Evolutionary conservation across 352 stramenopile genomes (phyloP).

Genomic region (Pythium folliculosum): DNA sequence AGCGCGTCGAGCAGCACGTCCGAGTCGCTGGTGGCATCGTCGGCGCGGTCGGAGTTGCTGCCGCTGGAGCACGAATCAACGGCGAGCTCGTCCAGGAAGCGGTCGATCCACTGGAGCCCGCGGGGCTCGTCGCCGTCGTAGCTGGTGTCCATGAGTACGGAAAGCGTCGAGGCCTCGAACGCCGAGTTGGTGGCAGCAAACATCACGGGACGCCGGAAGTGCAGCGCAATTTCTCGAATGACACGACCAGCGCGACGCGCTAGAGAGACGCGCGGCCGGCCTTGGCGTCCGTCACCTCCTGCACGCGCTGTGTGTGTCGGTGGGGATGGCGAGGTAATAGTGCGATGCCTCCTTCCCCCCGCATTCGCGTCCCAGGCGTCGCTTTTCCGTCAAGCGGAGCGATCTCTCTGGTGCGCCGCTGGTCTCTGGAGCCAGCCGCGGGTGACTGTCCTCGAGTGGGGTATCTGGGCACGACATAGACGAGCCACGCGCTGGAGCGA

Average conservation of each 20-base stretch:
- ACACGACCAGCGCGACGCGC: too few species aligned
- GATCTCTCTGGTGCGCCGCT: background rate
- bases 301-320: too few species aligned
- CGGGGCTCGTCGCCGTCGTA: background rate
- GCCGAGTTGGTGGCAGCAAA: too few species aligned
- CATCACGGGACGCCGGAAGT: too few species aligned
- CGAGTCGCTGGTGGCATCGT: background rate
- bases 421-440: background rate
- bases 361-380: background rate
- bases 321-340: too few species aligned
- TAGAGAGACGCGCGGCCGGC: too few species aligned
- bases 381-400: background rate
- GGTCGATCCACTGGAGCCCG: background rate
- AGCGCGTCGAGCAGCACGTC: too few species aligned
- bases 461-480: background rate
- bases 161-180: too few species aligned
- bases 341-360: background rate
- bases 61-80: background rate
- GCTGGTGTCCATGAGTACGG: too few species aligned
- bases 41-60: background rate
- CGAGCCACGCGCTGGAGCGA: background rate
- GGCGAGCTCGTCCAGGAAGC: conserved; percentile 3
- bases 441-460: background rate
- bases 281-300: too few species aligned
- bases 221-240: too few species aligned